A percentile compares a stretch with the other conserved stretches of the same genome.
Conservation (phyloP, 164 flowering plant species). For the Aristolochia fimbriata region DNA sequence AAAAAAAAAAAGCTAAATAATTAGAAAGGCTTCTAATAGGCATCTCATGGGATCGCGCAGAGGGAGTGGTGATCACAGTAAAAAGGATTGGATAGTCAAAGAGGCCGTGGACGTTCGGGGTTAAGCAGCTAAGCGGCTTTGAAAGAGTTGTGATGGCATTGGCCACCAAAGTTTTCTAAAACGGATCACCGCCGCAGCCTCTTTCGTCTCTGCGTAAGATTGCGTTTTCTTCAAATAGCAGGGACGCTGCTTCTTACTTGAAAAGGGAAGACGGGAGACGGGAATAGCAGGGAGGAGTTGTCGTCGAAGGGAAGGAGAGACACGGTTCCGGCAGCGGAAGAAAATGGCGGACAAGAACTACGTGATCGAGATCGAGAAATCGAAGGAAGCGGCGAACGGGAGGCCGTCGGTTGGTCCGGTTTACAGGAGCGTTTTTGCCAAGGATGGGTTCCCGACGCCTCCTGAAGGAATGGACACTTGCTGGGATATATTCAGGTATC, state of each 20-base stretch:
- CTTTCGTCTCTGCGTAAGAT: neutral
- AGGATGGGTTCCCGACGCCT: constrained; percentile 68
- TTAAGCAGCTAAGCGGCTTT: neutral
- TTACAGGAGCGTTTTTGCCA: constrained; percentile 65
- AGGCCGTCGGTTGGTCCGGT: constrained; percentile 81
- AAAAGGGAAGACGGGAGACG: neutral
- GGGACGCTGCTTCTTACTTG: too few relatives aligned
- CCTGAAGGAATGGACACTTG: constrained; percentile 54
- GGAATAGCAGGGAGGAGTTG: neutral
- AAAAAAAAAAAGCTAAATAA: too few relatives aligned
- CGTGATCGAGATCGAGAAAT: constrained; percentile 56
- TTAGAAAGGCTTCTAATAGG: neutral
- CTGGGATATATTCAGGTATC: constrained; percentile 90
- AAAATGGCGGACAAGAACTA: constrained; percentile 36
- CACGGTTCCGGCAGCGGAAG: neutral
- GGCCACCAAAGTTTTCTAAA: constrained; percentile 4
- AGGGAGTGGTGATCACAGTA: too few relatives aligned
- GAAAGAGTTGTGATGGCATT: neutral
- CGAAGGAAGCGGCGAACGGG: constrained; percentile 38
- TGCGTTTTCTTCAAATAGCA: too few relatives aligned
- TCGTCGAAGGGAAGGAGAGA: neutral
- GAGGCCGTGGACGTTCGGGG: neutral
- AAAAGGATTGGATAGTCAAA: neutral
- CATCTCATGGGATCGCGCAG: too few relatives aligned
- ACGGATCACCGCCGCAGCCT: neutral